A percentile compares a stretch with the other conserved stretches of the same genome.
Conservation (phyloP, 768 basidiomycete species). For the Tulasnella sp. region DNA sequence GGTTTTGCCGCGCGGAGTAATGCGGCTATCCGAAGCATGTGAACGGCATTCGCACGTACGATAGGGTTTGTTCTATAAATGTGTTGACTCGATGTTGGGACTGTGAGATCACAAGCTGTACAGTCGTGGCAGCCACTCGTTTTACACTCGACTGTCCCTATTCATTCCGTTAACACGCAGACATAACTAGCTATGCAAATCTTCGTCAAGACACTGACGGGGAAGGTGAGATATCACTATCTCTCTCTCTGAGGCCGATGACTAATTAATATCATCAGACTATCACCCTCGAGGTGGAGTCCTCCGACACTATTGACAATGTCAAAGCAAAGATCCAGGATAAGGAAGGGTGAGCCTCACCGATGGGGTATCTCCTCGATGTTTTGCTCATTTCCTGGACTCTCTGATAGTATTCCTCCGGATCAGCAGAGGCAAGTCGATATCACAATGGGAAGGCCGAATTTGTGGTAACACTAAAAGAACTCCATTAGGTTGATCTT, state of each 20-base stretch:
- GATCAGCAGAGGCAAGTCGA: conserved; percentile 58
- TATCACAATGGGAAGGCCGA: not conserved
- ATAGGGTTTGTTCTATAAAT: not conserved
- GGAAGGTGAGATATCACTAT: conserved; percentile 33
- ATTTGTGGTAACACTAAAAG: conserved; percentile 15
- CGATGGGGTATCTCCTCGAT: not conserved
- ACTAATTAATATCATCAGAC: too few species aligned
- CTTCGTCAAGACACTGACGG: conserved; percentile 85
- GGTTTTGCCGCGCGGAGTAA: too few species aligned
- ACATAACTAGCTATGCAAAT: conserved; percentile 41
- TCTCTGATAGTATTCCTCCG: conserved; percentile 60
- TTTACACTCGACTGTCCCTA: not conserved
- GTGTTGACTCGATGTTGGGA: not conserved
- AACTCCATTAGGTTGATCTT: conserved; percentile 57
- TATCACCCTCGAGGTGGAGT: conserved; percentile 98
- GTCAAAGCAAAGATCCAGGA: conserved; percentile 79
- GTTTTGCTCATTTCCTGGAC: not conserved
- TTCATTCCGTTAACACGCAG: not conserved
- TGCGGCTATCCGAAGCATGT: too few species aligned
- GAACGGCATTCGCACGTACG: not conserved
- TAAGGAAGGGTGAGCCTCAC: conserved; percentile 53
- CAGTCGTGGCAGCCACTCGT: not conserved
- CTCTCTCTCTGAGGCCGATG: too few species aligned
- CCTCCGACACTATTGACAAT: conserved; percentile 92
- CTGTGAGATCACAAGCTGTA: not conserved